These are phyloP conservation scores for Singerocomus inundabilis DNA, from an alignment of 1,284 basidiomycete species.

Conservation along the genomic window DNA sequence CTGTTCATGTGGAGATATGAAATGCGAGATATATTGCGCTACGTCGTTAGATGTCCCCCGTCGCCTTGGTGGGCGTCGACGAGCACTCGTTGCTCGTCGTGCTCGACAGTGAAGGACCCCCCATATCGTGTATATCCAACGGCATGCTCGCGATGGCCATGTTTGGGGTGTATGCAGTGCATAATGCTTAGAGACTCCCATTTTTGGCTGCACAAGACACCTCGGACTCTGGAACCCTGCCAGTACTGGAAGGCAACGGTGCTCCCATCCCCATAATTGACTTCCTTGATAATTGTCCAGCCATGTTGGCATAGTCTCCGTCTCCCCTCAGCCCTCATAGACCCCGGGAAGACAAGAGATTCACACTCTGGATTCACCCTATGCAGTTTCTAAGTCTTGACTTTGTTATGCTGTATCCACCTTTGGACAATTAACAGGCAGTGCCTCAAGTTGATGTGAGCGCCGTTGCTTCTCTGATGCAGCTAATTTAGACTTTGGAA, in stretches of 20 bases:
- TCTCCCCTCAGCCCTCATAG: constrained; percentile 20
- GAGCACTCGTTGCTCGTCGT: neutral
- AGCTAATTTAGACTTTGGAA: neutral
- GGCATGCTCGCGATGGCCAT: neutral
- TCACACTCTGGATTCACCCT: constrained; percentile 20
- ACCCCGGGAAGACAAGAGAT: constrained; percentile 15
- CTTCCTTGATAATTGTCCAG: constrained; percentile 13
- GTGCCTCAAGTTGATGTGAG: constrained; percentile 12
- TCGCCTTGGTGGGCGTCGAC: constrained; percentile 1
- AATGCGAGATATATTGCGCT: neutral
- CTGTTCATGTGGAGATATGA: constrained; percentile 11
- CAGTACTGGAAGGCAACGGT: neutral
- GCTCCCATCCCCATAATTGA: neutral
- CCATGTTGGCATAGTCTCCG: constrained; percentile 25
- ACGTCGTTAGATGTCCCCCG: neutral
- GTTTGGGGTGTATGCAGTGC: neutral
- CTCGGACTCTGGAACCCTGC: neutral
- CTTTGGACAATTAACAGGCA: constrained; percentile 5
- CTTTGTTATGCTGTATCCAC: constrained; percentile 4
- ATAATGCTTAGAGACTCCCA: neutral
- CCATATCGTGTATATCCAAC: neutral
- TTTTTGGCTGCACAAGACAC: constrained; percentile 12
- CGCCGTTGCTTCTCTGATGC: constrained; percentile 9
- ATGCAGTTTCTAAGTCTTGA: constrained; percentile 4
- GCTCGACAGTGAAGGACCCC: neutral